These are phyloP conservation scores for Chaetomiaceae sp. DNA, from an alignment of 2,329 filamentous ascomycete species.

Conservation along the genomic window DNA sequence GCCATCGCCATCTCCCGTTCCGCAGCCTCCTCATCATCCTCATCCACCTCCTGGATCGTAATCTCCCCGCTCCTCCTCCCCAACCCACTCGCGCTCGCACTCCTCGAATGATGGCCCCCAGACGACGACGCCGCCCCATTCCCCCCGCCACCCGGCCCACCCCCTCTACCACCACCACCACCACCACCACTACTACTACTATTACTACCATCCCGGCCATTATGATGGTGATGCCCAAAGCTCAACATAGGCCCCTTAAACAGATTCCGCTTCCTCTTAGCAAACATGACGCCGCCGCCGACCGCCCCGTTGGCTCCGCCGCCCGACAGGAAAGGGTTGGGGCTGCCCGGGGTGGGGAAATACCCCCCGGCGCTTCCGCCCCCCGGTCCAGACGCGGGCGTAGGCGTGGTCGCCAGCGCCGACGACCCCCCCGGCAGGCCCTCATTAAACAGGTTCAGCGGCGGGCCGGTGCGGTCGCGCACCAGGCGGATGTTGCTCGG, in stretches of 20 bases:
- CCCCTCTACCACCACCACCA: conserved; percentile 28
- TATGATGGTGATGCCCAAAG: conserved; percentile 30
- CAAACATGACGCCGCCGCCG: conserved; percentile 59
- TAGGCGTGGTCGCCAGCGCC: too few relatives aligned
- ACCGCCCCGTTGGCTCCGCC: conserved; percentile 34
- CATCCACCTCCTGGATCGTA: conserved; percentile 59
- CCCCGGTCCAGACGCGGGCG: too few relatives aligned
- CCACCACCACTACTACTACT: background rate
- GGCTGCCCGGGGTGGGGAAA: conserved; percentile 44
- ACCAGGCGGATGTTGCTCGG: conserved; percentile 84
- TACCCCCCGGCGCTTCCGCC: too few relatives aligned
- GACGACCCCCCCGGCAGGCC: conserved; percentile 50
- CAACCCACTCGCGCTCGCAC: conserved; percentile 57
- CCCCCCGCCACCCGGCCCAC: conserved; percentile 27
- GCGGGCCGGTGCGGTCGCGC: conserved; percentile 50
- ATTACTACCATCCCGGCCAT: conserved; percentile 19
- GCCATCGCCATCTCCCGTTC: background rate
- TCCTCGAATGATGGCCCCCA: conserved; percentile 49
- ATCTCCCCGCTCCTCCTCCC: conserved; percentile 70
- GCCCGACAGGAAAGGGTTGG: conserved; percentile 45
- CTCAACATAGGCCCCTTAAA: conserved; percentile 76
- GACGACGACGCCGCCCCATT: conserved; percentile 29
- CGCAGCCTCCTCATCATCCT: conserved; percentile 22
- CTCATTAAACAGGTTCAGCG: conserved; percentile 55
- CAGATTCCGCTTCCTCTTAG: conserved; percentile 72